phyloP scores from a whole-genome alignment of 2,329 filamentous ascomycete genomes.

The Thelonectria olida region DNA sequence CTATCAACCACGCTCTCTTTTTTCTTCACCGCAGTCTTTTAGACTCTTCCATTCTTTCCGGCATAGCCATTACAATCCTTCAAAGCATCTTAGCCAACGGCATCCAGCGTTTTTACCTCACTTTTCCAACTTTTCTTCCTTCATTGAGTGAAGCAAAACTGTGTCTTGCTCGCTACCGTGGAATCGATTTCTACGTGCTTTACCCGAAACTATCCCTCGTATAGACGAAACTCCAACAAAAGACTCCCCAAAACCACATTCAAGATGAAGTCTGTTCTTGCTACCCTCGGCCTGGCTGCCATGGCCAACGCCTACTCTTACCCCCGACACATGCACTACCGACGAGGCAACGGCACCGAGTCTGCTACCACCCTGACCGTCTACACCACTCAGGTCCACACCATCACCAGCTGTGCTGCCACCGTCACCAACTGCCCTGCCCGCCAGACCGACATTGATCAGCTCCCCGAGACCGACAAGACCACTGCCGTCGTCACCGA shows the following conservation, averaged over 20 bases:
- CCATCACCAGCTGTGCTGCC: conserved; percentile 66
- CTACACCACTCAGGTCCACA: conserved; percentile 63
- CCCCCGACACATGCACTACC: conserved; percentile 47
- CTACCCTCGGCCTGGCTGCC: conserved; percentile 56
- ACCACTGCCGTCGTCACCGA: conserved; percentile 48
- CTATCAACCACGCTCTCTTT: conserved; percentile 37
- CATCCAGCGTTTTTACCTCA: conserved; percentile 30
- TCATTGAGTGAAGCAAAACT: conserved; percentile 44
- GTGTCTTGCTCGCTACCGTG: conserved; percentile 42
- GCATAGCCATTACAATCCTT: conserved; percentile 43
- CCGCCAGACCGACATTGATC: conserved; percentile 43
- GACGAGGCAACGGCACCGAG: conserved; percentile 41
- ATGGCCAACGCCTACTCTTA: conserved; percentile 52
- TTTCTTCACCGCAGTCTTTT: conserved; percentile 31
- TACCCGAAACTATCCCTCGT: conserved; percentile 29
- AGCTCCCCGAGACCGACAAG: conserved; percentile 48
- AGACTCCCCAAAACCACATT: conserved; percentile 26
- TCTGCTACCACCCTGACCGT: conserved; percentile 55
- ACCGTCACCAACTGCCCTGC: conserved; percentile 66
- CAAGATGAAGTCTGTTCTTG: conserved; percentile 60
- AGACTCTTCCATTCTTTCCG: conserved; percentile 43
- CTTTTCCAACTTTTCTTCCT: conserved; percentile 30
- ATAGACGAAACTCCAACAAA: conserved; percentile 35
- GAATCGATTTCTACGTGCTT: conserved; percentile 46
- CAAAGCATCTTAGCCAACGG: conserved; percentile 29